A percentile compares a stretch with the other conserved stretches of the same genome.
Conservation (phyloP, 2,329 filamentous ascomycete genomes). For the Xylariales sp. region DNA sequence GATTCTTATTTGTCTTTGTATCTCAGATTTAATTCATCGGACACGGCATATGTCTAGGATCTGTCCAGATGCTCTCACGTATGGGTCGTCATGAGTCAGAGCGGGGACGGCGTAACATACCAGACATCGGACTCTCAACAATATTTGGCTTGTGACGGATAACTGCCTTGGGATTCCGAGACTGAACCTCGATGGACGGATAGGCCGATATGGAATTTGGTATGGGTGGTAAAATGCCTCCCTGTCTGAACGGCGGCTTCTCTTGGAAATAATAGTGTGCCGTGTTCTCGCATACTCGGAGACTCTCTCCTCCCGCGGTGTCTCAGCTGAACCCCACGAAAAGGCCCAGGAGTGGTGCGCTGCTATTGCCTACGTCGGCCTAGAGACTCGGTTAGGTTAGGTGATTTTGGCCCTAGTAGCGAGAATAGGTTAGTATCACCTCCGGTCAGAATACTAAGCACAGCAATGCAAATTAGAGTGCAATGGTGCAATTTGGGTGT, state of each 20-base stretch:
- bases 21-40: constrained; percentile 17
- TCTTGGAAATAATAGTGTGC: constrained; percentile 28
- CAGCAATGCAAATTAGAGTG: no score
- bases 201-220: constrained; percentile 22
- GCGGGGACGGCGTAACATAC: constrained; percentile 28
- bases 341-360: constrained; percentile 32
- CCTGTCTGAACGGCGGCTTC: constrained; percentile 26
- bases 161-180: constrained; percentile 18
- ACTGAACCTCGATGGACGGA: constrained; percentile 9
- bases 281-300: constrained; percentile 28
- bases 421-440: no score
- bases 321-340: constrained; percentile 24
- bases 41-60: constrained; percentile 6
- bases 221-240: constrained; percentile 28
- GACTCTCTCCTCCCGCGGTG: constrained; percentile 25
- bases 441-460: no score
- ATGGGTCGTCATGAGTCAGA: constrained; percentile 12
- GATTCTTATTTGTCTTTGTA: constrained; percentile 22
- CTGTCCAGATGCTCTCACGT: constrained; percentile 26
- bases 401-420: constrained; percentile 28
- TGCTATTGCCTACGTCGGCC: constrained; percentile 22
- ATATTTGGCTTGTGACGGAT: constrained; percentile 25
- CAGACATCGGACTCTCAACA: constrained; percentile 18
- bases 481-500: no score
- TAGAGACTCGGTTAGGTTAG: constrained; percentile 18